Evolutionary conservation across 768 basidiomycete genomes (phyloP), one percentile per base, ranked within the genome.

Genomic region (Naganishia kalamii): DNA sequence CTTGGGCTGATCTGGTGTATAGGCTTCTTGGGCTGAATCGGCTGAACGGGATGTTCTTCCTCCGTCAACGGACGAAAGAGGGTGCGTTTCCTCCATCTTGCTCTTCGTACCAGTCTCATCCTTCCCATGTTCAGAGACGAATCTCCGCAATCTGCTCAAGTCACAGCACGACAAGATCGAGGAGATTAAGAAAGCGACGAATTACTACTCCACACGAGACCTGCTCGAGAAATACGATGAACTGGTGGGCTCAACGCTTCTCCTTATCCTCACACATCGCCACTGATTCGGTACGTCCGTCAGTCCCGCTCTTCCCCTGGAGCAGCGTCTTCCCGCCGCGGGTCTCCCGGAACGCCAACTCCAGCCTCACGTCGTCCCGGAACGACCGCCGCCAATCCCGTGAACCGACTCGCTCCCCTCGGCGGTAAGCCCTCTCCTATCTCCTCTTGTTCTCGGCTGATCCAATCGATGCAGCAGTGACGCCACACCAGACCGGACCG

Each of bases 141-240:
- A 85, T 2, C 82, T 98, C 19, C 86, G 87, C 63, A 77, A 78
- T 1, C 80, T 92, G 3, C 82, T 88, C 73, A 87, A 87, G 72
- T 81, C 87, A 72, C 91, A 93, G 68, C 87, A 89, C 21, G 82
- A 83, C 25, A 92, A 89, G 73, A 84, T 99, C 40, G 92, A 94
- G 68, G 93, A 96, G 70, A 90, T 98, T 70, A 99, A 99, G 83
- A 91, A 92, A 81, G 92, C 89, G 76, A 97, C 93, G 1, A 94
- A 97, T 70, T 99, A 90, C 78, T 90, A 99, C 75, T 85, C 85
- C 12, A 99, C 92, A 30, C 86, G 89, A 60, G 90, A 88, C 70
- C 82, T 99, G 48, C 81, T 99, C 19, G 91, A 94, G 75, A 85
- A 86, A 64, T 97, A 96, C 71, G 94, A 94, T 68, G 89, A 88